Evolutionary conservation across 2,329 filamentous ascomycete species (phyloP).

Genomic region (Aspergillus clavatus): DNA sequence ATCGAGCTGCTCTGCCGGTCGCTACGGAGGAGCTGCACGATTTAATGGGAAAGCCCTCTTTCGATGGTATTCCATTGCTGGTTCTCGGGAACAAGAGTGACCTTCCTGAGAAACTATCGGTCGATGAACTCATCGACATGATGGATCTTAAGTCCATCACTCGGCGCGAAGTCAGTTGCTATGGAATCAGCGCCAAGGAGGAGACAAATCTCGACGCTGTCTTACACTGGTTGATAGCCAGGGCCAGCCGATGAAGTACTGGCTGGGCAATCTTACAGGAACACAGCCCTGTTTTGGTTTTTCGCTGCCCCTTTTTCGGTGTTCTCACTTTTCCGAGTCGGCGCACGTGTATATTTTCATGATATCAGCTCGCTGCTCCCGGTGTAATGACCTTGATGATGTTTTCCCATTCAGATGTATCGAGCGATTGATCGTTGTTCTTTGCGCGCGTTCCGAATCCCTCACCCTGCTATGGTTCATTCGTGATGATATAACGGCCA

Average conservation of each 20-base stretch:
- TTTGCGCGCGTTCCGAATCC: background rate
- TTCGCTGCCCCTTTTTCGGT: constrained; percentile 10
- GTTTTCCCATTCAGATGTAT: constrained; percentile 15
- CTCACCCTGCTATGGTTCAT: too few relatives aligned
- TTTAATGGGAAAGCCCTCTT: constrained; percentile 74
- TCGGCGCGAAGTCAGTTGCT: constrained; percentile 93
- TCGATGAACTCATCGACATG: constrained; percentile 91
- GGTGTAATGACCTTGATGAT: constrained; percentile 51
- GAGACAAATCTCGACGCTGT: constrained; percentile 98
- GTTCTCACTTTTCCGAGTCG: constrained; percentile 4
- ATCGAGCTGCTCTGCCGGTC: constrained; percentile 70
- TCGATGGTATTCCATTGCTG: constrained; percentile 85
- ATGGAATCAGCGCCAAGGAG: constrained; percentile 97
- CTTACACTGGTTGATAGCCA: constrained; percentile 91
- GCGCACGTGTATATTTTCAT: constrained; percentile 14
- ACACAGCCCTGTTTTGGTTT: constrained; percentile 4
- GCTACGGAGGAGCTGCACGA: constrained; percentile 90
- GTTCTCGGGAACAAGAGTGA: constrained; percentile 98
- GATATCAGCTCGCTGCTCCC: constrained; percentile 33
- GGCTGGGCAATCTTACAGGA: background rate
- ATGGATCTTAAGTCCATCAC: constrained; percentile 85
- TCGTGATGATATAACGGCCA: too few relatives aligned
- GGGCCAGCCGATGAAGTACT: constrained; percentile 62
- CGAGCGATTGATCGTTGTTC: background rate
- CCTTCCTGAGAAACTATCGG: constrained; percentile 79